Conservation (phyloP, 352 stramenopile species). For the Phytophthora hibernalis region DNA sequence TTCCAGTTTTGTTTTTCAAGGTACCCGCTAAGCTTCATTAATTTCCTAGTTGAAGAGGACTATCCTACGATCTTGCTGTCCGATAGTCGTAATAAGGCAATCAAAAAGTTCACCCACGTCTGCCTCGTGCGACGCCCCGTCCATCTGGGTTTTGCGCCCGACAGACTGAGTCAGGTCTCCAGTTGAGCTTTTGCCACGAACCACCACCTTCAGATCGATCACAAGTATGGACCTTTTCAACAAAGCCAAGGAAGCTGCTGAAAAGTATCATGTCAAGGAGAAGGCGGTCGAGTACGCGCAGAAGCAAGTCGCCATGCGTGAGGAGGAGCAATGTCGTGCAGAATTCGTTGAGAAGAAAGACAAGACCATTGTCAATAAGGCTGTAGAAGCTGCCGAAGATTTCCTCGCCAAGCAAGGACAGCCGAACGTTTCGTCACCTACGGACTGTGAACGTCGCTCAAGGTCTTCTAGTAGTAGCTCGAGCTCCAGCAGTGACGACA, state of each 20-base stretch:
- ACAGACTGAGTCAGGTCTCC: too few species aligned
- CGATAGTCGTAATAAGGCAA: background rate
- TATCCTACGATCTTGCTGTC: background rate
- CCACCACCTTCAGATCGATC: background rate
- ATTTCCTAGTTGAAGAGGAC: too few species aligned
- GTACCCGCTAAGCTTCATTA: too few species aligned
- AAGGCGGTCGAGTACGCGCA: slow-evolving; percentile 29
- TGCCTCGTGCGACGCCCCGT: slow-evolving; percentile 3
- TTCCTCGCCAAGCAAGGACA: slow-evolving; percentile 21
- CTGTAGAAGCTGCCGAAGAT: slow-evolving; percentile 17
- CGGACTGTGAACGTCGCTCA: background rate
- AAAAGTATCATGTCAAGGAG: slow-evolving; percentile 22
- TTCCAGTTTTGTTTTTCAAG: background rate
- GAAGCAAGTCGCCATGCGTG: slow-evolving; percentile 21
- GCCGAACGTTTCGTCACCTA: background rate
- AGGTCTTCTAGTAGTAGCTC: slow-evolving; percentile 5
- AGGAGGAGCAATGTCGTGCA: slow-evolving; percentile 12
- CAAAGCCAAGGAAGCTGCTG: slow-evolving; percentile 15
- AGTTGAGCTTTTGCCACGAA: slow-evolving; percentile 11
- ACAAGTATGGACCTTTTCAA: slow-evolving; percentile 19
- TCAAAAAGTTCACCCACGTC: slow-evolving; percentile 21
- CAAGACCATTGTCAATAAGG: slow-evolving; percentile 24
- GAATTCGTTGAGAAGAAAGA: slow-evolving; percentile 13
- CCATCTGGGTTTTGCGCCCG: background rate
- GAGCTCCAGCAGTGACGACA: background rate